Evolutionary conservation across 2,329 filamentous ascomycete genomes (phyloP).

Genomic region (Cadophora luteo-olivacea): DNA sequence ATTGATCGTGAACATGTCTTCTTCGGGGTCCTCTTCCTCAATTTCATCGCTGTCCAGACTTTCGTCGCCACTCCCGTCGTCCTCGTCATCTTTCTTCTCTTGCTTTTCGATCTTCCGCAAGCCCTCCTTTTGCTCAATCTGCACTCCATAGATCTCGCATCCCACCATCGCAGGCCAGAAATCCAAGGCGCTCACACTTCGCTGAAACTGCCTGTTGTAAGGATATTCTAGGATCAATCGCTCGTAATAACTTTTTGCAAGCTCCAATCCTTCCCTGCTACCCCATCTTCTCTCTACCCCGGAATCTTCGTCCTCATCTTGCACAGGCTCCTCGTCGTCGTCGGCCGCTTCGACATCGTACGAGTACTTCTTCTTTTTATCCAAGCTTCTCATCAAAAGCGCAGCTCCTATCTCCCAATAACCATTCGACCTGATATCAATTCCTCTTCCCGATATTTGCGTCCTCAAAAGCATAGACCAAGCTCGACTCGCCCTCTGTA

Average conservation of each 20-base stretch:
- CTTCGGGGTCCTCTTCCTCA: conserved; percentile 33
- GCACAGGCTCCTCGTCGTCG: conserved; percentile 12
- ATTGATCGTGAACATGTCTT: conserved; percentile 34
- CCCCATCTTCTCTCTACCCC: conserved; percentile 44
- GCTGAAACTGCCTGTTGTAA: conserved; percentile 63
- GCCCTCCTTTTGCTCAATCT: conserved; percentile 61
- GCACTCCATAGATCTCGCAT: conserved; percentile 79
- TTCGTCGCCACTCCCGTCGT: conserved; percentile 31
- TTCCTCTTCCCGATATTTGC: conserved; percentile 57
- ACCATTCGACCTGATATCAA: conserved; percentile 73
- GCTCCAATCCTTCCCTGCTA: conserved; percentile 57
- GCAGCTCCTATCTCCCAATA: conserved; percentile 88
- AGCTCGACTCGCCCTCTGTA: conserved; percentile 73
- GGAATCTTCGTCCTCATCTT: conserved; percentile 2
- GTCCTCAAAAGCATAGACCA: conserved; percentile 76
- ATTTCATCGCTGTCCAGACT: conserved; percentile 30
- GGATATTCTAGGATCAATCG: conserved; percentile 79
- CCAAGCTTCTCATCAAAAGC: conserved; percentile 69
- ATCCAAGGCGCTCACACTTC: conserved; percentile 69
- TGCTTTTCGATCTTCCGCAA: conserved; percentile 47
- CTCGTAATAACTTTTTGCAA: conserved; percentile 75
- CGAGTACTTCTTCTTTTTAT: conserved; percentile 19
- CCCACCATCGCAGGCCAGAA: conserved; percentile 85
- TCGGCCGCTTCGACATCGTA: conserved; percentile 20
- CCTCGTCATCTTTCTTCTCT: conserved; percentile 42